phyloP scores from a whole-genome alignment of 495 filamentous ascomycete genomes.

The Xylaria curta region DNA sequence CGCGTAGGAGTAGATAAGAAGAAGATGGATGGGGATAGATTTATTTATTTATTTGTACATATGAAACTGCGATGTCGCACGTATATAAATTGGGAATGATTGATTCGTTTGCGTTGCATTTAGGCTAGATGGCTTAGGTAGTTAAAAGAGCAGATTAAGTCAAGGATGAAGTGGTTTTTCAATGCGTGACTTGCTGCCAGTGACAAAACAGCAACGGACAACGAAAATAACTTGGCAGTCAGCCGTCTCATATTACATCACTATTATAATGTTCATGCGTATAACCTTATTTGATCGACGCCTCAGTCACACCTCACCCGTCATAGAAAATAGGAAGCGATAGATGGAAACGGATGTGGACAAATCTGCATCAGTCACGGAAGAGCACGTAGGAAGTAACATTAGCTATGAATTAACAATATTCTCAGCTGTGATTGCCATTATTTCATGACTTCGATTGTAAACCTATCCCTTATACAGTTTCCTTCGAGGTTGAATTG shows the following conservation, averaged over 20 bases:
- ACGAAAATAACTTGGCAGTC: not conserved
- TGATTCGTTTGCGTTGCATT: not conserved
- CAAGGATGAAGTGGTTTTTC: not conserved
- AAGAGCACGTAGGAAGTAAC: not conserved
- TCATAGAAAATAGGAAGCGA: not conserved
- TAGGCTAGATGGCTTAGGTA: not conserved
- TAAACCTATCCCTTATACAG: not conserved
- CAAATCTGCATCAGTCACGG: not conserved
- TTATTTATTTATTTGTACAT: slow-evolving; percentile 14
- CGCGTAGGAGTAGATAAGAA: not conserved
- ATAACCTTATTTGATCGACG: not conserved
- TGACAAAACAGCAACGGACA: not conserved
- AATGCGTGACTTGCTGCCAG: not conserved
- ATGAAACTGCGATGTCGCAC: slow-evolving; percentile 14
- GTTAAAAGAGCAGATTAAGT: not conserved
- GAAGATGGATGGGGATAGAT: not conserved
- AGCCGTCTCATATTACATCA: not conserved
- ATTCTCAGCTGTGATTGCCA: slow-evolving; percentile 18
- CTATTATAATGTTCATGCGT: not conserved
- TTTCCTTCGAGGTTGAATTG: not conserved
- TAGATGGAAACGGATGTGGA: not conserved
- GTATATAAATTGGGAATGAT: slow-evolving; percentile 5
- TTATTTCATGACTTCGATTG: slow-evolving; percentile 18
- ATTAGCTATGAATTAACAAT: slow-evolving; percentile 10
- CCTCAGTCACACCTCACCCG: no score